phyloP scores from a whole-genome alignment of 73 alveolate species.

The Paramecium caudatum region DNA sequence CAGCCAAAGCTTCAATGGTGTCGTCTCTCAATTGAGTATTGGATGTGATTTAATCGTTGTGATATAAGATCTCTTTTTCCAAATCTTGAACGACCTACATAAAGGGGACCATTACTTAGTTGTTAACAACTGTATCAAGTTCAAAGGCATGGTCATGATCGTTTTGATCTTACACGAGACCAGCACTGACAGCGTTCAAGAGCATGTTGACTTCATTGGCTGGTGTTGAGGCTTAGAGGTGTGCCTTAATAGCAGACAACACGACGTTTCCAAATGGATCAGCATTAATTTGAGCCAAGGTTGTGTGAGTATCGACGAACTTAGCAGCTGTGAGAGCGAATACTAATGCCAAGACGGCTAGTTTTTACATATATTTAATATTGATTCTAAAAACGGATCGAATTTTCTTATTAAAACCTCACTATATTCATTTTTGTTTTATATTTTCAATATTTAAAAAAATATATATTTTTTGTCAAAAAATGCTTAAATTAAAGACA shows the following conservation, averaged over 20 bases:
- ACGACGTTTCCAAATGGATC: conserved; percentile 64
- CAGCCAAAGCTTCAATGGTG: conserved; percentile 61
- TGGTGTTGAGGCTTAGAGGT: conserved; percentile 64
- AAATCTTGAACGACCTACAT: conserved; percentile 46
- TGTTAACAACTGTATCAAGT: neutral
- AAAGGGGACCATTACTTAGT: conserved; percentile 12
- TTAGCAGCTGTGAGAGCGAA: conserved; percentile 32
- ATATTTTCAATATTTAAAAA: neutral
- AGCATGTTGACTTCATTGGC: conserved; percentile 67
- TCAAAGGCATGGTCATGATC: conserved; percentile 58
- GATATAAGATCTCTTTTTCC: conserved; percentile 50
- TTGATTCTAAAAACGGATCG: conserved; percentile 71
- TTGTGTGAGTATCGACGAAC: conserved; percentile 52
- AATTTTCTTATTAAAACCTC: conserved; percentile 19
- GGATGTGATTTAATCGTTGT: neutral
- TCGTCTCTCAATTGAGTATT: conserved; percentile 66
- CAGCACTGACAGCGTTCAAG: conserved; percentile 71
- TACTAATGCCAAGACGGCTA: conserved; percentile 62
- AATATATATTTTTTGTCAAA: neutral
- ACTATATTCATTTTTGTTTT: neutral
- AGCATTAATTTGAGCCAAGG: conserved; percentile 59
- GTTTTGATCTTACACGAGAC: conserved; percentile 41
- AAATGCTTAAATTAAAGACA: neutral
- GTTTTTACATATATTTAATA: conserved; percentile 46
- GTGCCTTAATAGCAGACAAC: conserved; percentile 65